Percentiles rank a stretch among this genome's conserved stretches.
Evolutionary conservation across 2,329 filamentous ascomycete genomes (phyloP).

Genomic region (Didymella pinodella): DNA sequence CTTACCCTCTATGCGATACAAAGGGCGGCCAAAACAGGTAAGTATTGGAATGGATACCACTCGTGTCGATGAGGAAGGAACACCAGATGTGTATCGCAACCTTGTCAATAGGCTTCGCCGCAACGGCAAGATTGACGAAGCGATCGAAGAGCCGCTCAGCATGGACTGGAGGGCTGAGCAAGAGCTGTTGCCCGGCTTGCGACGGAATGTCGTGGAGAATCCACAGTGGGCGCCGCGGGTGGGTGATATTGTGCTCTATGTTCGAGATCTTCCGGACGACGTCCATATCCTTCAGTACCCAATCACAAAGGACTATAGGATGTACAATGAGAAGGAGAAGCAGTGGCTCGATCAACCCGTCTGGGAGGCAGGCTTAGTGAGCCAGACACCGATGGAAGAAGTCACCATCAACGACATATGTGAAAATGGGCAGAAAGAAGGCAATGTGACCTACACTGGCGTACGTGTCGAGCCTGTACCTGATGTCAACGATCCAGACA

Average conservation of each 20-base stretch:
- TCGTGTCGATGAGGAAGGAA: conserved; percentile 61
- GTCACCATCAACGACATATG: conserved; percentile 58
- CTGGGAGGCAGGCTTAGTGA: conserved; percentile 67
- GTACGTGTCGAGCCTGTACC: conserved; percentile 66
- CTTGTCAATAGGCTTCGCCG: conserved; percentile 59
- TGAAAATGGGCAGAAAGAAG: conserved; percentile 50
- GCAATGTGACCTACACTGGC: conserved; percentile 60
- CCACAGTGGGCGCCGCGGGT: conserved; percentile 62
- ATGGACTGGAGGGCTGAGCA: conserved; percentile 66
- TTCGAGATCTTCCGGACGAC: conserved; percentile 43
- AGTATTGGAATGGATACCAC: conserved; percentile 31
- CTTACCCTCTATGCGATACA: conserved; percentile 10
- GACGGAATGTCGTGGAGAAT: conserved; percentile 55
- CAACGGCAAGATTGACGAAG: conserved; percentile 52
- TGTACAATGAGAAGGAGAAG: conserved; percentile 32
- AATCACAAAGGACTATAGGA: conserved; percentile 28
- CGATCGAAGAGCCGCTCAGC: conserved; percentile 59
- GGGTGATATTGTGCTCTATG: conserved; percentile 66
- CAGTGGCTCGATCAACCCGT: conserved; percentile 52
- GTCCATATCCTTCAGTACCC: conserved; percentile 45
- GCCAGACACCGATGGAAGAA: conserved; percentile 58
- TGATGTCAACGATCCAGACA: conserved; percentile 59
- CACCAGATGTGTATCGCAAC: conserved; percentile 61
- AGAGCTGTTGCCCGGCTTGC: conserved; percentile 51
- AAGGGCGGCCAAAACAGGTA: conserved; percentile 32